These are phyloP conservation scores for Xylaria sp. DNA, from an alignment of 2,329 filamentous ascomycete genomes.

Conservation along the genomic window DNA sequence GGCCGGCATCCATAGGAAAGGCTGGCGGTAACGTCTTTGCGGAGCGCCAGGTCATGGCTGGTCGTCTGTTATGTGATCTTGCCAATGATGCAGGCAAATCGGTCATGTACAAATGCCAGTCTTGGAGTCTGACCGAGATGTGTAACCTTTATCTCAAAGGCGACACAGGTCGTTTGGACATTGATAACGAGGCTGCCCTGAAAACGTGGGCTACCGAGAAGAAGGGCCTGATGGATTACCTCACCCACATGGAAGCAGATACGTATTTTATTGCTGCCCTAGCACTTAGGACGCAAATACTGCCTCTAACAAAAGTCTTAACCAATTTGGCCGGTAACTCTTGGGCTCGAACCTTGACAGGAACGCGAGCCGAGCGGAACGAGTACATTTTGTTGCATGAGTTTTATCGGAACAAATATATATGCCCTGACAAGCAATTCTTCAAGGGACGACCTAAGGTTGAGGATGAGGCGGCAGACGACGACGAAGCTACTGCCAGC, in stretches of 20 bases:
- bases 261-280: constrained; percentile 96
- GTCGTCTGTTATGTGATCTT: constrained; percentile 90
- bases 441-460: constrained; percentile 79
- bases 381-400: constrained; percentile 99
- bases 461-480: constrained; percentile 75
- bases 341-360: constrained; percentile 95
- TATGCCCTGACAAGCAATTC: constrained; percentile 93
- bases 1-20: constrained; percentile 89
- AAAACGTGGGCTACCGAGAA: constrained; percentile 87
- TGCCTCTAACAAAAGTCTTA: constrained; percentile 92
- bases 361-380: constrained; percentile 96
- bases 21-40: constrained; percentile 91
- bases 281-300: constrained; percentile 87
- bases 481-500: constrained; percentile 75
- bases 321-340: constrained; percentile 98
- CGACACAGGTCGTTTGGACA: constrained; percentile 78
- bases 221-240: constrained; percentile 89
- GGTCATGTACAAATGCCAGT: constrained; percentile 95
- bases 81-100: constrained; percentile 98
- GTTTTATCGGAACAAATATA: constrained; percentile 96
- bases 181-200: constrained; percentile 88
- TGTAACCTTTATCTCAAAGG: constrained; percentile 86
- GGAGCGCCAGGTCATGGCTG: constrained; percentile 88
- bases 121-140: constrained; percentile 98
- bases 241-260: constrained; percentile 93